Evolutionary conservation across 371 early-diverging fungal species (phyloP).

Genomic region (Mortierella sp.): DNA sequence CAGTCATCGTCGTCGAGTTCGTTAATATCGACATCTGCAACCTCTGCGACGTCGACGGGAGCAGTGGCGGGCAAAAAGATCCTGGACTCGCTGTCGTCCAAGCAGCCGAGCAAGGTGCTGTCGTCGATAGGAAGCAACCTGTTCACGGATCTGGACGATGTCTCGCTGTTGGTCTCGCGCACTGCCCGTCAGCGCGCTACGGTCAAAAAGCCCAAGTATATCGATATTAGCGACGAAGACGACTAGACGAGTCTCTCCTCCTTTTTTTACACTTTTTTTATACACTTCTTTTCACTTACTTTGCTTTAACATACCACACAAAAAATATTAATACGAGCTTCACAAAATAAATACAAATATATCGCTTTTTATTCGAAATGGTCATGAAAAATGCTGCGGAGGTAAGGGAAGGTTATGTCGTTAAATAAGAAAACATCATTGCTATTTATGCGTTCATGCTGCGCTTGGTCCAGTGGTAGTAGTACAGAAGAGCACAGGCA

Average conservation of each 20-base stretch:
- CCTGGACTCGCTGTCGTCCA: slow-evolving; percentile 27
- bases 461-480: slow-evolving; percentile 79
- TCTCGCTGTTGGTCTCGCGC: slow-evolving; percentile 32
- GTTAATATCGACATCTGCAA: slow-evolving; percentile 16
- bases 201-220: slow-evolving; percentile 47
- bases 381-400: not conserved
- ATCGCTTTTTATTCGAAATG: not conserved
- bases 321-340: not conserved
- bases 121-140: slow-evolving; percentile 23
- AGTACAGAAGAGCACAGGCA: slow-evolving; percentile 84
- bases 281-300: no score
- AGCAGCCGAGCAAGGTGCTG: slow-evolving; percentile 18
- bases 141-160: slow-evolving; percentile 37
- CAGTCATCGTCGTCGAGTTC: not conserved
- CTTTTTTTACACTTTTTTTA: not conserved
- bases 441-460: not conserved
- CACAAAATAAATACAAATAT: not conserved
- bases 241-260: not conserved
- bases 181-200: slow-evolving; percentile 14
- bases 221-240: slow-evolving; percentile 52
- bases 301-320: not conserved
- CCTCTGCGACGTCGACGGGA: slow-evolving; percentile 30
- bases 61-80: slow-evolving; percentile 41
- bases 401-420: not conserved
- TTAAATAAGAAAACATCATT: not conserved